Evolutionary conservation across 345 rosid species (phyloP).

Genomic region (Tarenaya hassleriana): DNA sequence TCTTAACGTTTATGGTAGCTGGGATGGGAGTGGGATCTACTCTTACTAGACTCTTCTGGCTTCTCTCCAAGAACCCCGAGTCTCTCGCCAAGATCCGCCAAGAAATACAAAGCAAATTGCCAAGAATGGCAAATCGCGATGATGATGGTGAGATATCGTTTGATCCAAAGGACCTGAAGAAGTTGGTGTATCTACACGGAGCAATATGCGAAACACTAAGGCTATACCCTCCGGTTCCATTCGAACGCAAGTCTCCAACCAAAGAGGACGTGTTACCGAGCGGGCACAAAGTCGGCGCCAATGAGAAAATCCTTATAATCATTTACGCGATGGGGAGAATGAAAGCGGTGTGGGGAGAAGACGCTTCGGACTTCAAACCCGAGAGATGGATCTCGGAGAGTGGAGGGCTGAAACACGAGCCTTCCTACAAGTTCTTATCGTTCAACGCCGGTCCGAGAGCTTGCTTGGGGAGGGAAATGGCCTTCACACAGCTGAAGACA

Average conservation of each 20-base stretch:
- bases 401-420: conserved; percentile 13
- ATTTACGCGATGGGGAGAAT: conserved; percentile 28
- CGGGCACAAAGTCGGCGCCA: conserved; percentile 20
- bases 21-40: conserved; percentile 37
- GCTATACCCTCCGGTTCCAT: conserved; percentile 26
- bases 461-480: conserved; percentile 18
- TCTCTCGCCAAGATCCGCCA: conserved; percentile 34
- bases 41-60: conserved; percentile 51
- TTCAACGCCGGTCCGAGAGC: conserved; percentile 17
- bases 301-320: conserved; percentile 11
- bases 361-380: conserved; percentile 28
- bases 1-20: conserved; percentile 40
- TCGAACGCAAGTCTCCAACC: conserved; percentile 8
- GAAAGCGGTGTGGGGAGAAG: conserved; percentile 25
- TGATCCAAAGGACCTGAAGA: background rate
- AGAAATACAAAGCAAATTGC: conserved; percentile 19
- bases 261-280: conserved; percentile 28
- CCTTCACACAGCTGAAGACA: conserved; percentile 20
- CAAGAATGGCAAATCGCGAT: background rate
- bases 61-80: conserved; percentile 33
- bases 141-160: background rate
- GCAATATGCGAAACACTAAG: conserved; percentile 28
- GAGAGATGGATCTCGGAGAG: conserved; percentile 14
- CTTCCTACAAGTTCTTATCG: conserved; percentile 18
- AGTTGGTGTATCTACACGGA: conserved; percentile 28